Percentiles rank a stretch among this genome's conserved stretches.
These are phyloP conservation scores for Candida sojae DNA, from an alignment of 1,139 yeast species.

Conservation along the genomic window DNA sequence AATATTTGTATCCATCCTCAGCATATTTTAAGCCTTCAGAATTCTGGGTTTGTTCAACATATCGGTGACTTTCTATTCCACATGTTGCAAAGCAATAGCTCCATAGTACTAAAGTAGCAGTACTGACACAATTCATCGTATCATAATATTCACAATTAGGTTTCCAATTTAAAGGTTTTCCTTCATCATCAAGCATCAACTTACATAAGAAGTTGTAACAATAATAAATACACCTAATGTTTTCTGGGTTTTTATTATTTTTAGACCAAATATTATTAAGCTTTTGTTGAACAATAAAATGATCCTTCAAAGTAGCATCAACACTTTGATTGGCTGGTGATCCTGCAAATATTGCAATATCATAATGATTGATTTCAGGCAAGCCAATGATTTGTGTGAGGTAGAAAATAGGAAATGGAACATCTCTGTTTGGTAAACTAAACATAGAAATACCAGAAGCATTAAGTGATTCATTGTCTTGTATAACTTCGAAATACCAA, in stretches of 20 bases:
- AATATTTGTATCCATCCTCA: constrained; percentile 44
- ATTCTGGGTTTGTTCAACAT: constrained; percentile 15
- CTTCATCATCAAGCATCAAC: constrained; percentile 40
- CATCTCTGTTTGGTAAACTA: constrained; percentile 16
- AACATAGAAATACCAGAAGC: constrained; percentile 17
- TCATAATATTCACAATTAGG: constrained; percentile 38
- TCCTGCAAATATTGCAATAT: constrained; percentile 77
- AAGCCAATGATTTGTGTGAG: constrained; percentile 71
- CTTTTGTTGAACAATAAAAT: constrained; percentile 52
- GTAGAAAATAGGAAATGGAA: constrained; percentile 57
- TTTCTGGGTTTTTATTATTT: constrained; percentile 34
- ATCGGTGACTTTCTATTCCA: constrained; percentile 41
- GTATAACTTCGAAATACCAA: constrained; percentile 44
- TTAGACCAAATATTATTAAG: constrained; percentile 50
- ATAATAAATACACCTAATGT: constrained; percentile 54
- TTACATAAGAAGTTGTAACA: constrained; percentile 66
- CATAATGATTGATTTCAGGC: constrained; percentile 68
- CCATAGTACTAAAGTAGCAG: constrained; percentile 52
- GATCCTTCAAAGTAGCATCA: constrained; percentile 57
- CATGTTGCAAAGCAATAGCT: constrained; percentile 41
- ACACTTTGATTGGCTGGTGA: constrained; percentile 84
- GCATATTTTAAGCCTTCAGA: constrained; percentile 18
- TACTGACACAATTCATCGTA: constrained; percentile 44
- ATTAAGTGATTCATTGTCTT: constrained; percentile 44
- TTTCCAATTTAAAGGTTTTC: constrained; percentile 27